phyloP scores from a whole-genome alignment of 2,329 filamentous ascomycete genomes.

The Plenodomus tracheiphilus region DNA sequence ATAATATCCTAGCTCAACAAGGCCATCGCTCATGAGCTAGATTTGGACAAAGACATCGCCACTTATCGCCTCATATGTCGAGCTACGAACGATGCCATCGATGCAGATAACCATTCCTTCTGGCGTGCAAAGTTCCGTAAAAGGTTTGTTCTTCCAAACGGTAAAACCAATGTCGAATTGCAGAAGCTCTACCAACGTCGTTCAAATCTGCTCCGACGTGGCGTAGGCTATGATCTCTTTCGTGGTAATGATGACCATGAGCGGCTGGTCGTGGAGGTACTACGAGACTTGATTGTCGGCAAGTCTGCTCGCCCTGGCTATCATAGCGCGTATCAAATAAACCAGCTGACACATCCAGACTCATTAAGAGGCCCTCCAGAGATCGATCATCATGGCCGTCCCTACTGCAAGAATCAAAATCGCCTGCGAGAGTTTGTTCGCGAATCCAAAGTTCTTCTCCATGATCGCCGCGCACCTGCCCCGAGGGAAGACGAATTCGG shows the following conservation, averaged over 20 bases:
- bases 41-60: constrained; percentile 49
- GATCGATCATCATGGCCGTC: constrained; percentile 21
- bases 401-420: constrained; percentile 40
- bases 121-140: constrained; percentile 52
- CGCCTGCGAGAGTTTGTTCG: constrained; percentile 36
- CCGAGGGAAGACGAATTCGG: constrained; percentile 5
- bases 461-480: constrained; percentile 24
- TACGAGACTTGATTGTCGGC: constrained; percentile 52
- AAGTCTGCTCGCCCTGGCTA: constrained; percentile 16
- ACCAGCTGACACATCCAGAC: neutral
- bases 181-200: constrained; percentile 43
- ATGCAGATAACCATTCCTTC: constrained; percentile 47
- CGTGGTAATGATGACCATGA: constrained; percentile 30
- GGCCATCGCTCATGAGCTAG: constrained; percentile 43
- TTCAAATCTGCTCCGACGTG: constrained; percentile 23
- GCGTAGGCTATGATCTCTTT: constrained; percentile 20
- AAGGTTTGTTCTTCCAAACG: constrained; percentile 44
- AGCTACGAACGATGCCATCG: constrained; percentile 44
- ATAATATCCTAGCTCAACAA: constrained; percentile 43
- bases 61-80: constrained; percentile 48
- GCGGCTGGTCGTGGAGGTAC: constrained; percentile 39
- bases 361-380: constrained; percentile 37
- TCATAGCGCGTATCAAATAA: neutral
- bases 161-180: constrained; percentile 32
- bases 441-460: constrained; percentile 31